Evolutionary conservation across 148 eudicot species (phyloP).

Genomic region (Spergularia bocconei): DNA sequence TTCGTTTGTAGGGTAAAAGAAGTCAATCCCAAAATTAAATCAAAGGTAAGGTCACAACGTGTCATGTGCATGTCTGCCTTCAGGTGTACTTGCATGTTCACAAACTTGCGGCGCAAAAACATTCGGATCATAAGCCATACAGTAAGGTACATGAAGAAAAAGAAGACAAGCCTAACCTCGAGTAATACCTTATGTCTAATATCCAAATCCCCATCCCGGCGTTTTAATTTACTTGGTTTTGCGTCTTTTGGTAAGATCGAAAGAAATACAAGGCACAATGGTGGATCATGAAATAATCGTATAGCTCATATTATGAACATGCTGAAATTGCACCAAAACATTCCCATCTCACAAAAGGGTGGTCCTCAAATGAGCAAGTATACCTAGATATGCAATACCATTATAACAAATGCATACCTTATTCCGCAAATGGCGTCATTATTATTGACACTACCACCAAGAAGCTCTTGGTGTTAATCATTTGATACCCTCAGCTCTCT

Average conservation of each 20-base stretch:
- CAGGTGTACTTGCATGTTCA: slow-evolving; percentile 22
- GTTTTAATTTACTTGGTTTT: no score
- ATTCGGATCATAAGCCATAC: background rate
- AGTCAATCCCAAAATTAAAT: slow-evolving; percentile 29
- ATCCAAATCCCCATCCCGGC: no score
- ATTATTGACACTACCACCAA: slow-evolving; percentile 54
- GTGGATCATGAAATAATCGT: no score
- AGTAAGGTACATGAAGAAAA: background rate
- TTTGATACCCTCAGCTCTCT: slow-evolving; percentile 95
- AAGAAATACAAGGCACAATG: no score
- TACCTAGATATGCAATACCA: background rate
- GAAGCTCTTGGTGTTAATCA: slow-evolving; percentile 92
- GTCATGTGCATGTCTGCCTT: slow-evolving; percentile 37
- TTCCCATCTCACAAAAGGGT: background rate
- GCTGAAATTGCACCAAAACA: background rate
- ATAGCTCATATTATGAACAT: background rate
- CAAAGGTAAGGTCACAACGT: slow-evolving; percentile 25
- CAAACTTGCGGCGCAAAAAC: slow-evolving; percentile 14
- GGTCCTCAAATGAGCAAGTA: no score
- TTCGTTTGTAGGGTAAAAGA: slow-evolving; percentile 12
- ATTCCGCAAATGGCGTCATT: slow-evolving; percentile 73
- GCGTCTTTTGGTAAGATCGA: no score
- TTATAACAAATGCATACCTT: slow-evolving; percentile 36
- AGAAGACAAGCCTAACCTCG: slow-evolving; percentile 8
- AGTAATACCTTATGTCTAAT: no score